Conservation (phyloP, 1,284 basidiomycete species). For the Macrocybe sp. region DNA sequence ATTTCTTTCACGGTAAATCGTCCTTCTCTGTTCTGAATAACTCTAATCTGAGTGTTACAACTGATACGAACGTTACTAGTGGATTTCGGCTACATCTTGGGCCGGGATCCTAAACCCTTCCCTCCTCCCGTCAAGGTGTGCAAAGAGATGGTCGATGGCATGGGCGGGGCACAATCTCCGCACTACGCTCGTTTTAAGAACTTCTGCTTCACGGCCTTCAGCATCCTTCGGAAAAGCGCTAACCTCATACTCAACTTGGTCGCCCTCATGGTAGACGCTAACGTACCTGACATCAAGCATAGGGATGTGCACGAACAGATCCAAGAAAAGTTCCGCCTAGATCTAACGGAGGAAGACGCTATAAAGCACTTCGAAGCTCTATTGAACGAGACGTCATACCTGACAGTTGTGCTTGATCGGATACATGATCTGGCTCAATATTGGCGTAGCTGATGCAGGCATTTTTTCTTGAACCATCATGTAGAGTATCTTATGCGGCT, state of each 20-base stretch:
- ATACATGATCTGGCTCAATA: slow-evolving; percentile 88
- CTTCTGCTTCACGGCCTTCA: slow-evolving; percentile 95
- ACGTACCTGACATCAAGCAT: slow-evolving; percentile 96
- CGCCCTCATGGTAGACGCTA: slow-evolving; percentile 96
- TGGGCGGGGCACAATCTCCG: slow-evolving; percentile 92
- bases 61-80: slow-evolving; percentile 42
- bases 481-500: neutral
- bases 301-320: slow-evolving; percentile 85
- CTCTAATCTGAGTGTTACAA: neutral
- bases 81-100: slow-evolving; percentile 98
- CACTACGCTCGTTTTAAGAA: slow-evolving; percentile 95
- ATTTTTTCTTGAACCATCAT: neutral
- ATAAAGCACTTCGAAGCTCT: slow-evolving; percentile 95
- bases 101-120: slow-evolving; percentile 96
- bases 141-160: slow-evolving; percentile 99
- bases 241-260: slow-evolving; percentile 97
- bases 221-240: slow-evolving; percentile 93
- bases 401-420: slow-evolving; percentile 88
- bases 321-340: slow-evolving; percentile 94
- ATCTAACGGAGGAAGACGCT: slow-evolving; percentile 93
- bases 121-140: slow-evolving; percentile 98
- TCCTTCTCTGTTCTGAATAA: neutral
- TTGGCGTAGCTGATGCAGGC: slow-evolving; percentile 54
- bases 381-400: slow-evolving; percentile 92
- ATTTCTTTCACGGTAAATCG: slow-evolving; percentile 78